These are phyloP conservation scores for Trametopsis cervina DNA, from an alignment of 768 basidiomycete genomes.

Conservation along the genomic window DNA sequence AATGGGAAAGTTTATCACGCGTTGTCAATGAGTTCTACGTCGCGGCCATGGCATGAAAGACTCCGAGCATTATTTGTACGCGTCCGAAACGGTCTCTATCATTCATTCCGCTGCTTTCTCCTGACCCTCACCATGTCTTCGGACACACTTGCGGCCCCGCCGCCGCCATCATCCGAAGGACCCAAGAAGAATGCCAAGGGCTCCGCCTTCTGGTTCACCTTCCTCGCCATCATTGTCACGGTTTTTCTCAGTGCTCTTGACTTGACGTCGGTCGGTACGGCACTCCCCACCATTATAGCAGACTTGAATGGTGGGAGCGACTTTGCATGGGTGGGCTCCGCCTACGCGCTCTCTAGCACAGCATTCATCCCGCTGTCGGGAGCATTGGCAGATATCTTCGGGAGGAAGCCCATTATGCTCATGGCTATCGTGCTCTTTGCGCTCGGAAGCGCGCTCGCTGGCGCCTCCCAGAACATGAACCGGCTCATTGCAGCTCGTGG, in stretches of 20 bases:
- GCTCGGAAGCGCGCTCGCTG: conserved; percentile 32
- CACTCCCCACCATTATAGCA: conserved; percentile 14
- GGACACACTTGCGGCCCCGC: neutral
- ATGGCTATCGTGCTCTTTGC: conserved; percentile 26
- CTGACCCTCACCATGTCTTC: neutral
- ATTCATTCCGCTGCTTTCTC: too few relatives aligned
- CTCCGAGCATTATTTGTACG: too few relatives aligned
- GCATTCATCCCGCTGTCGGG: conserved; percentile 30
- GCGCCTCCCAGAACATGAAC: conserved; percentile 31
- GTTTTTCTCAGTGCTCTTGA: conserved; percentile 20
- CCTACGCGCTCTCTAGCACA: conserved; percentile 30
- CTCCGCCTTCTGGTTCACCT: conserved; percentile 18
- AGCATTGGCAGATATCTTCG: conserved; percentile 27
- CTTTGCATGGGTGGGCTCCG: conserved; percentile 23
- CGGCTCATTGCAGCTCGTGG: conserved; percentile 34
- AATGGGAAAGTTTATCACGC: too few relatives aligned
- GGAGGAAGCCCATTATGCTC: conserved; percentile 28
- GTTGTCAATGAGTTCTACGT: too few relatives aligned
- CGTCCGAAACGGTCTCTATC: too few relatives aligned
- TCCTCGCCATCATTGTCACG: conserved; percentile 14
- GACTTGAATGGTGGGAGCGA: conserved; percentile 16
- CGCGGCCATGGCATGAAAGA: too few relatives aligned
- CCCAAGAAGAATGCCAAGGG: neutral
- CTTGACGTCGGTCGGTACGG: conserved; percentile 17
- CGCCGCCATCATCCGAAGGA: neutral